phyloP scores from a whole-genome alignment of 2,329 filamentous ascomycete genomes.

The Tolypocladium tropicale region DNA sequence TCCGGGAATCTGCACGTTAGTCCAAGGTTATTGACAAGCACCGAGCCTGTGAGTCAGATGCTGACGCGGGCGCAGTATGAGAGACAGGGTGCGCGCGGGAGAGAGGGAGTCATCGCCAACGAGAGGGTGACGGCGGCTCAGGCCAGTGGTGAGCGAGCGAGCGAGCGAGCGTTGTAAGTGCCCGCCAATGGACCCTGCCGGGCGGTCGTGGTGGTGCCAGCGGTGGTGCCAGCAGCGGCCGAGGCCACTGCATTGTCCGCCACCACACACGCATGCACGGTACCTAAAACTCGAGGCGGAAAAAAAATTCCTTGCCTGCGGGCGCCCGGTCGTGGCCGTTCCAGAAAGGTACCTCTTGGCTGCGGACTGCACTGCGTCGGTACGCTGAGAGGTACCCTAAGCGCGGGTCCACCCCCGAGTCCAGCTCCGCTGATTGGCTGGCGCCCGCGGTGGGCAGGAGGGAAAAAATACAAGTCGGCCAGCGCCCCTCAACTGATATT shows the following conservation, averaged over 20 bases:
- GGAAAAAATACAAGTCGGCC: constrained; percentile 24
- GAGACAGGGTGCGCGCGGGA: not conserved
- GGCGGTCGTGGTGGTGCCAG: too few species aligned
- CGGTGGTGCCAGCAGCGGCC: not conserved
- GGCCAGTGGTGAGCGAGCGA: not conserved
- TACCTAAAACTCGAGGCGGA: not conserved
- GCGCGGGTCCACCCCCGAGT: constrained; percentile 6
- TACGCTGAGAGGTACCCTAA: constrained; percentile 12
- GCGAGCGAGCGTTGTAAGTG: not conserved
- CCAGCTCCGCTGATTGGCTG: constrained; percentile 10
- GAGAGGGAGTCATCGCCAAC: not conserved
- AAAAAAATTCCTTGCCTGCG: not conserved
- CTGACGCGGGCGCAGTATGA: not conserved
- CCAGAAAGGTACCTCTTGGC: not conserved
- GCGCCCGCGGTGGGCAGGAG: constrained; percentile 4
- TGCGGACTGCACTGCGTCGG: not conserved
- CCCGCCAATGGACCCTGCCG: too few species aligned
- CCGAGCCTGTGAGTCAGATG: not conserved
- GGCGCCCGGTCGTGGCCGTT: not conserved
- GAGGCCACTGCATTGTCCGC: not conserved
- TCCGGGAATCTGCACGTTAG: not conserved
- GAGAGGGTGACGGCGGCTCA: not conserved
- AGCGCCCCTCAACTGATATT: constrained; percentile 27
- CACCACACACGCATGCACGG: not conserved
- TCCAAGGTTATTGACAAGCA: not conserved